Base-by-base conservation (phyloP, 2,329 filamentous ascomycete genomes). In the Rhinocladiella similis region DNA sequence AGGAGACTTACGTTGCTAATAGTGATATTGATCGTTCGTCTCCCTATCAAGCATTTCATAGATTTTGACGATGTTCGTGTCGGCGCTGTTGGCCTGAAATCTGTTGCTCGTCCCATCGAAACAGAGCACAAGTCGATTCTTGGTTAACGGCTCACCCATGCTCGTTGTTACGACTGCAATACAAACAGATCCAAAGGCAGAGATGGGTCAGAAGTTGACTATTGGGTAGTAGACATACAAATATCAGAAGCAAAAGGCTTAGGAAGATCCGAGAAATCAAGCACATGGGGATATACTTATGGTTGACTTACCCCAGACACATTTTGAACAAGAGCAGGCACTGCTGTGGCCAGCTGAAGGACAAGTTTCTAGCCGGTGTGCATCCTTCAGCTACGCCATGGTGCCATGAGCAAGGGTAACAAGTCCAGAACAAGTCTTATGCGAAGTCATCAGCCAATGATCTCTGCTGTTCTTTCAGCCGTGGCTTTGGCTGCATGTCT, bases 11-110 rank as follows among this genome's bases (percentile, higher is more conserved):
- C 38, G 38, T 12, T 64, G 60, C 29, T 65, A 65, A 39, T 61
- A 65, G n/a, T 58, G 56, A 36, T 60, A 58, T 38, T 62, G 53
- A 43, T 56, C 16, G 14, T 20, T 10, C n/a, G 48, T 42, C 22
- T 41, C 54, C 5, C 59, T 50, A 36, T 65, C 56, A 7, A 63
- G 59, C 61, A 73, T 72, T 41, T 72, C 72, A 66, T 73, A 76
- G 27, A 76, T 73, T 60, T 73, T 77, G 50, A 77, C 66, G 22
- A 77, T 75, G 67, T 76, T 77, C 64, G 73, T 76, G 59, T 77
- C 74, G 4, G 71, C 72, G 47, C 72, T 69, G 53, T 74, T 74
- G n/a, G 73, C 73, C 12, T 65, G 64, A 50, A 73, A 76, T 51
- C 72, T 74, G 52, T 74, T 76, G 9, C 73, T 73, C 0, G 74